These are phyloP conservation scores for Amphirosellinia nigrospora DNA, from an alignment of 495 filamentous ascomycete species.

Conservation along the genomic window DNA sequence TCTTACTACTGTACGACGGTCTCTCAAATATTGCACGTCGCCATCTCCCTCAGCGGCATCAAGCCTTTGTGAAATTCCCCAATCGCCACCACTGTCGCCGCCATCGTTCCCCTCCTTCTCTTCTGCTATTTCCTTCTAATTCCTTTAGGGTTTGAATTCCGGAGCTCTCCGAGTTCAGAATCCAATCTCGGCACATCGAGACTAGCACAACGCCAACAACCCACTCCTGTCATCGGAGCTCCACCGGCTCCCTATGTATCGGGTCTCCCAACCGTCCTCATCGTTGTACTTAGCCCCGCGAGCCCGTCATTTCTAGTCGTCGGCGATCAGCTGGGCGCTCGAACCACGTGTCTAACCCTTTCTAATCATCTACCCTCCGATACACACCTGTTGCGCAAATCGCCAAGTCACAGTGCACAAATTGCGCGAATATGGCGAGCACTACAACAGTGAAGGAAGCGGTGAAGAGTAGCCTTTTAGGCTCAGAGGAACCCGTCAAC, in stretches of 20 bases:
- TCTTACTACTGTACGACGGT: constrained; percentile 21
- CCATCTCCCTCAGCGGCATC: constrained; percentile 1
- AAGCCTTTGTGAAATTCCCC: constrained; percentile 21
- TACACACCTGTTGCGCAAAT: constrained; percentile 6
- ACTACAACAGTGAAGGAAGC: constrained; percentile 64
- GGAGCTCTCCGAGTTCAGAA: constrained; percentile 18
- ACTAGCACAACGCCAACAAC: constrained; percentile 14
- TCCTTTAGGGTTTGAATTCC: constrained; percentile 1
- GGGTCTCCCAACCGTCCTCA: not conserved
- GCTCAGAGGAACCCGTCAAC: constrained; percentile 61
- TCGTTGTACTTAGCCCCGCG: constrained; percentile 3
- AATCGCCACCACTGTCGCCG: constrained; percentile 7
- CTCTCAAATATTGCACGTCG: not conserved
- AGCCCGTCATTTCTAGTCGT: not conserved
- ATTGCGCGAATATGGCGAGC: constrained; percentile 43
- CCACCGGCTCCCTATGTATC: constrained; percentile 13
- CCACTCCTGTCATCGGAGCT: constrained; percentile 28
- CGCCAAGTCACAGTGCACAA: not conserved
- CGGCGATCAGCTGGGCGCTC: constrained; percentile 7
- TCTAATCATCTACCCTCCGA: constrained; percentile 2
- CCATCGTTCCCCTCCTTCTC: not conserved
- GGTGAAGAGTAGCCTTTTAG: constrained; percentile 80
- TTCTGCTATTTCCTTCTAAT: not conserved
- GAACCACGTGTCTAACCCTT: constrained; percentile 13
- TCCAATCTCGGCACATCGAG: not conserved